phyloP scores from a whole-genome alignment of 345 rosid genomes.

The Eucalyptus sideroxylon region DNA sequence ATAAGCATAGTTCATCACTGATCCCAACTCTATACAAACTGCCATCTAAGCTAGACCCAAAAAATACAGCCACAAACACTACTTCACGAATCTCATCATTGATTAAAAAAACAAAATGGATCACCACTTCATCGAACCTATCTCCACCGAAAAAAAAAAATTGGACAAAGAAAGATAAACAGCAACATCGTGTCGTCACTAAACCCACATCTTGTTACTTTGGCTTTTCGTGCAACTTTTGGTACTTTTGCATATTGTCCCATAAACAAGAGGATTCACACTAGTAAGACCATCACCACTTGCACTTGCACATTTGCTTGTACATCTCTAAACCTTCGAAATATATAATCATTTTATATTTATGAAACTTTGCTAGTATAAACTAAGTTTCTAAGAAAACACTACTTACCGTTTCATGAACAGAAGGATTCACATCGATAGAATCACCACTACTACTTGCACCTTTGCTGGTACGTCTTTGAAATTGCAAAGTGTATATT shows the following conservation, averaged over 20 bases:
- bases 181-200: fast-evolving
- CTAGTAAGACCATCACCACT: fast-evolving
- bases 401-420: too few relatives aligned
- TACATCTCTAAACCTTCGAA: too few relatives aligned
- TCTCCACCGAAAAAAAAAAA: too few relatives aligned
- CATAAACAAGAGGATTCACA: too few relatives aligned
- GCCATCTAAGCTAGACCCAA: background rate
- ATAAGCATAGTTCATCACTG: background rate
- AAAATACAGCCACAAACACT: background rate
- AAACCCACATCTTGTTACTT: too few relatives aligned
- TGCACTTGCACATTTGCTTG: background rate
- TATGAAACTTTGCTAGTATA: too few relatives aligned
- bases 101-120: background rate
- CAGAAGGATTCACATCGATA: fast-evolving
- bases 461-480: too few relatives aligned
- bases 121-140: background rate
- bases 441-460: too few relatives aligned
- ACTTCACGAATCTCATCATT: background rate
- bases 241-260: fast-evolving
- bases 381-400: too few relatives aligned
- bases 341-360: background rate
- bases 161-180: too few relatives aligned
- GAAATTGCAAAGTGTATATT: too few relatives aligned
- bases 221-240: too few relatives aligned
- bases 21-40: background rate